Evolutionary conservation across 768 basidiomycete species (phyloP), one percentile per base, ranked within the genome.

Genomic region (Pisolithus albus): DNA sequence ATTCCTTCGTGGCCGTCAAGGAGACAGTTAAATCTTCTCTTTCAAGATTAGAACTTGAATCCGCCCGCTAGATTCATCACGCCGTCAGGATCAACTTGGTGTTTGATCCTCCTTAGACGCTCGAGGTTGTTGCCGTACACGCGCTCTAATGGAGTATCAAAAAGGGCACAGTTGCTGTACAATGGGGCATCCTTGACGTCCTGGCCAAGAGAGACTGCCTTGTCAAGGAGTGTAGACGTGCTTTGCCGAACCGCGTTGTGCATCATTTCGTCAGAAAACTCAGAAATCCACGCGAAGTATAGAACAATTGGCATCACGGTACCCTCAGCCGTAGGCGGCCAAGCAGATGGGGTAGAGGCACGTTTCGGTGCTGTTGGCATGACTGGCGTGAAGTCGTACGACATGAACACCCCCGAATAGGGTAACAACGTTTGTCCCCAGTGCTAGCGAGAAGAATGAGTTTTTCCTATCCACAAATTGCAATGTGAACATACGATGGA

Each of bases 11-110:
- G 5, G 13, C 13, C 32, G 15, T 13, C 34, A 15, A 15, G 4
- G 32, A 34, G 32, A 34, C 11, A 5, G 34, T 15, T 5, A 34
- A 13, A 13, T 11, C 13, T 34, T 34, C 34, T 34, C 34, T 34
- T 34, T 11, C 34, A 45, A 46, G 53, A 53, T 69, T 55, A 74
- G 42, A 80, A 65, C 64, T 82, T 84, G 63, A 75, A 84, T 7
- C 83, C 84, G 5, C 83, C 83, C n/a, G 83, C 73, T 16, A 84
- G 74, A 15, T 73, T 75, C 83, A 87, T 86, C 38, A 84, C 72
- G 57, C 79, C 73, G 8, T 66, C 47, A 0, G 83, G 84, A 62
- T 87, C 84, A 48, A 79, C 70, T 19, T 45, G 49, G 51, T 53
- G 58, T 59, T 77, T 80, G 15, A 84, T 61, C 10, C 48, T 53